Base-by-base conservation (phyloP, 257 asterid genomes). In the Salvia miltiorrhiza region DNA sequence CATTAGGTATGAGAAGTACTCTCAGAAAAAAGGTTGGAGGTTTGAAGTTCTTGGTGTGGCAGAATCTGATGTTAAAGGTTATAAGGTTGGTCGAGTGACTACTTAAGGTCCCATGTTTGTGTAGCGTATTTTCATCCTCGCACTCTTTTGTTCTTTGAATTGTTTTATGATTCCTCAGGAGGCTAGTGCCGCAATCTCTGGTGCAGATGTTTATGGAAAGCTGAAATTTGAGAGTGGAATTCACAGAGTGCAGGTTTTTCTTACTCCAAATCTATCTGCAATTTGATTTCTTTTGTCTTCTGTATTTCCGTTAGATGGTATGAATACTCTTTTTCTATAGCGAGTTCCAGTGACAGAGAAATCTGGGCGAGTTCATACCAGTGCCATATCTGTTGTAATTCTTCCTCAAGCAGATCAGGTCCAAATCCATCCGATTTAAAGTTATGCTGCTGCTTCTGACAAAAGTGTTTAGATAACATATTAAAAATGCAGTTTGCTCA, bases 331-430 rank as follows among this genome's bases (percentile, higher is more conserved):
- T 73, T 67, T 78, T 71, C 44, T 82, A 76, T 73, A 93, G 97
- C 86, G 98, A 75, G 97, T 93, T 79, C 98, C 98, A 6, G 80
- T 88, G 73, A 93, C 98, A 26, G 97, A 90, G 82, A 93, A 93
- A 83, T 79, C 90, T 64, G 96, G 97, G 50, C 95, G 97, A 65
- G 87, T 93, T 65, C 99, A 93, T 84, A 90, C 99, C 59, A 88
- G 97, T 86, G 99, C 99, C 24, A 91, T 90, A 52, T 86, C 99
- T 56, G 90, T 93, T 73, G 99, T 81, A 73, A 85, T 93, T 68
- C 97, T 93, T 73, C 99, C 97, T 54, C 97, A 93, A 81, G 99
- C 99, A 47, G 95, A 93, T 82, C 90, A 88, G 98, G 98, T 90
- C 44, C 45, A 61, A 67, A 33, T 71, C 58, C 48, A 40, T 57